A percentile compares a stretch with the other conserved stretches of the same genome.
These are phyloP conservation scores for Fonsecaea multimorphosa DNA, from an alignment of 2,329 filamentous ascomycete species.

Conservation along the genomic window DNA sequence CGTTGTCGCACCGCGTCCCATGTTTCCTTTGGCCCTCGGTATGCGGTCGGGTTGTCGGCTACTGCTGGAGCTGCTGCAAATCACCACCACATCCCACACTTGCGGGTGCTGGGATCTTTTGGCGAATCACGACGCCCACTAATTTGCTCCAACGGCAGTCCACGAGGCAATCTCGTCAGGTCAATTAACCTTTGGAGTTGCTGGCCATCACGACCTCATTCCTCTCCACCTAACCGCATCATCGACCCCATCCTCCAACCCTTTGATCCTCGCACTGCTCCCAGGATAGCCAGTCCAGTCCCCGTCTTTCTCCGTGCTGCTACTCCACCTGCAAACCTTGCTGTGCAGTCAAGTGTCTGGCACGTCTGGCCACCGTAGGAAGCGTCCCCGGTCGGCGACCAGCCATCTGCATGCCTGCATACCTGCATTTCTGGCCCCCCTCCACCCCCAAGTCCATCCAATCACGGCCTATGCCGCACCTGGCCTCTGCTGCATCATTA, in stretches of 20 bases:
- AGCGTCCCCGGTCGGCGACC: conserved; percentile 21
- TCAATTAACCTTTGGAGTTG: conserved; percentile 5
- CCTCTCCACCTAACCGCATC: conserved; percentile 29
- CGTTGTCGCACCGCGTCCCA: neutral
- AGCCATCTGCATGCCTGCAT: conserved; percentile 15
- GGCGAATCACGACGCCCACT: neutral
- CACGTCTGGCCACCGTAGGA: conserved; percentile 4
- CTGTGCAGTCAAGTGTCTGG: conserved; percentile 6
- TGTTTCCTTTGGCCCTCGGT: neutral
- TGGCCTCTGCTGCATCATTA: conserved; percentile 12
- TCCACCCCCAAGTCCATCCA: neutral
- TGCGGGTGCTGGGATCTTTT: neutral
- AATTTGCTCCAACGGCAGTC: neutral
- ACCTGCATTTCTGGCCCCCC: neutral
- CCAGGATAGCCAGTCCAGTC: conserved; percentile 9
- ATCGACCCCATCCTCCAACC: conserved; percentile 27
- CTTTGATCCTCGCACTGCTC: conserved; percentile 17
- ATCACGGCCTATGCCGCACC: conserved; percentile 8
- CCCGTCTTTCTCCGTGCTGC: conserved; percentile 13
- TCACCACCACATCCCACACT: neutral
- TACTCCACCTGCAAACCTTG: conserved; percentile 16
- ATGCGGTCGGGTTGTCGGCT: conserved; percentile 4
- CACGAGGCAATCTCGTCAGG: conserved; percentile 6
- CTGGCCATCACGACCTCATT: conserved; percentile 14
- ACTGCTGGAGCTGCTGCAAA: neutral